Evolutionary conservation across 2,329 filamentous ascomycete species (phyloP).

Genomic region (Hymenoscyphus infarciens): DNA sequence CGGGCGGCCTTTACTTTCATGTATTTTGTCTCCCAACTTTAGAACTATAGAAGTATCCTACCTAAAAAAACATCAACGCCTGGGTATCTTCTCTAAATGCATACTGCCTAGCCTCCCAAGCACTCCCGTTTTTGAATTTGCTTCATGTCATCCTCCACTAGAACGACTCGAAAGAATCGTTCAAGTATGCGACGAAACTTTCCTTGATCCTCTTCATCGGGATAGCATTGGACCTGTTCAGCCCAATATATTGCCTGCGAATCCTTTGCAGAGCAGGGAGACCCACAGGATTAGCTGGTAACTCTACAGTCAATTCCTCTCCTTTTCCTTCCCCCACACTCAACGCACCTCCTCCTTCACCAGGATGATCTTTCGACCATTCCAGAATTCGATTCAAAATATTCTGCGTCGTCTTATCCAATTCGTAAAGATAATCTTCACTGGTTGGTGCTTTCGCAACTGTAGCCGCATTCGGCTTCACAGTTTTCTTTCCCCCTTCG

Average conservation of each 20-base stretch:
- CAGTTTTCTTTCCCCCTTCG: constrained; percentile 57
- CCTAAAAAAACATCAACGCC: neutral
- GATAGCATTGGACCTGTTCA: constrained; percentile 68
- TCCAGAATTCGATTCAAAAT: constrained; percentile 68
- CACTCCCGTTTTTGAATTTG: neutral
- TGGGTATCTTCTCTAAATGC: constrained; percentile 12
- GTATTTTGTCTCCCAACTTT: neutral
- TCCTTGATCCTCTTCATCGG: constrained; percentile 54
- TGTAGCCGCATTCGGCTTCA: constrained; percentile 73
- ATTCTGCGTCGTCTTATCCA: constrained; percentile 76
- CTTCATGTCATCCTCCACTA: constrained; percentile 10
- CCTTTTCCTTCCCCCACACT: constrained; percentile 28
- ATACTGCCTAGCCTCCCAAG: neutral
- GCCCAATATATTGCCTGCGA: constrained; percentile 69
- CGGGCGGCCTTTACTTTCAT: neutral
- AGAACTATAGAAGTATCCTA: constrained; percentile 1
- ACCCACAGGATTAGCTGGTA: constrained; percentile 64
- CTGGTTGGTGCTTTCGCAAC: constrained; percentile 61
- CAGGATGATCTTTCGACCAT: constrained; percentile 60
- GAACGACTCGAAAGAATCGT: constrained; percentile 54
- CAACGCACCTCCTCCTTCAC: constrained; percentile 58
- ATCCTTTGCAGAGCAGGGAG: constrained; percentile 75
- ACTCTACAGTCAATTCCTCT: constrained; percentile 55
- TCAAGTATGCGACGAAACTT: constrained; percentile 64
- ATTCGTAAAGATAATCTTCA: constrained; percentile 72